These are phyloP conservation scores for Hypoxylon sp. DNA, from an alignment of 2,329 filamentous ascomycete species.

Conservation along the genomic window DNA sequence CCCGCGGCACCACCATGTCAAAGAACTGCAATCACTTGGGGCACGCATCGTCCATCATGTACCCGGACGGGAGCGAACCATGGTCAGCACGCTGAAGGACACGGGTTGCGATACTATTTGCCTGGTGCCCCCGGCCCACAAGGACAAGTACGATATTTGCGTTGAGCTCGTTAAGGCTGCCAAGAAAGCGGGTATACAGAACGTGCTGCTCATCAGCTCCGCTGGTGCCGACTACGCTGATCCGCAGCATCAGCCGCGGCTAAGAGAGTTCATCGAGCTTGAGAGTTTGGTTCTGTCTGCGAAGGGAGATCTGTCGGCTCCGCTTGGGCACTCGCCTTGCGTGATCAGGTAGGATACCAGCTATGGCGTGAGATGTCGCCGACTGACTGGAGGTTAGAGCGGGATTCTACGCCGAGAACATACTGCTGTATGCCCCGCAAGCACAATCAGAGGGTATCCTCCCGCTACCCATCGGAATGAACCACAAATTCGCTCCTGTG, in stretches of 20 bases:
- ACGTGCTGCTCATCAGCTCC: slow-evolving; percentile 13
- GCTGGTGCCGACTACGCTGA: slow-evolving; percentile 11
- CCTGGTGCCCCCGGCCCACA: slow-evolving; percentile 11
- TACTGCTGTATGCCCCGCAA: slow-evolving; percentile 13
- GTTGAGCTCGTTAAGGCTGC: slow-evolving; percentile 5
- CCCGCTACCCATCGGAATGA: slow-evolving; percentile 4
- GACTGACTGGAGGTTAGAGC: background rate
- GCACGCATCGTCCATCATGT: slow-evolving; percentile 16
- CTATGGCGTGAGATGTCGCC: background rate
- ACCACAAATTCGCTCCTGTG: slow-evolving; percentile 13
- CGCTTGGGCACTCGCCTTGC: background rate
- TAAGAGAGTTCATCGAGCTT: slow-evolving; percentile 14
- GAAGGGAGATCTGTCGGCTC: background rate
- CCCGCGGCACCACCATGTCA: slow-evolving; percentile 11
- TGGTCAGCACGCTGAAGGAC: slow-evolving; percentile 7
- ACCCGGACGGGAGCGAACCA: slow-evolving; percentile 2
- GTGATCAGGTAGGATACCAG: background rate
- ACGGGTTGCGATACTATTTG: slow-evolving; percentile 10
- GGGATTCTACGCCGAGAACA: slow-evolving; percentile 16
- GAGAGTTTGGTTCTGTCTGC: background rate
- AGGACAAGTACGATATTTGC: slow-evolving; percentile 20
- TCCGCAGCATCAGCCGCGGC: slow-evolving; percentile 1
- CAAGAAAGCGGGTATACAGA: slow-evolving; percentile 14
- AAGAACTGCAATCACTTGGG: slow-evolving; percentile 7
- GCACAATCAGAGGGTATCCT: slow-evolving; percentile 11